Evolutionary conservation across 208 protist genomes (phyloP).

Genomic region (Leishmania turanica): DNA sequence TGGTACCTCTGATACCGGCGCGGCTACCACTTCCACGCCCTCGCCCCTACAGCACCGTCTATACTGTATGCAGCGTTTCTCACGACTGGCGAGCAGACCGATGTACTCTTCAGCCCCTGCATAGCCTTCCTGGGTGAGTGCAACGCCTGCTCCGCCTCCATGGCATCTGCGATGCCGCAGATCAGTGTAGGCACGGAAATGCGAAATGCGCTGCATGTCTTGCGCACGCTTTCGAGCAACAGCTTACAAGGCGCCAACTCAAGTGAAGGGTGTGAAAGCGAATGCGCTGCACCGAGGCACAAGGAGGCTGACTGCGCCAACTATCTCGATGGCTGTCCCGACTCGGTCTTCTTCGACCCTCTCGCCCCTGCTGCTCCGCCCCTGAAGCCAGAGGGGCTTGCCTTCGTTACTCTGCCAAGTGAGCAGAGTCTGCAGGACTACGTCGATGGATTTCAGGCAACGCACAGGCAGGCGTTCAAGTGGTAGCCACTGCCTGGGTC

Average conservation of each 20-base stretch:
- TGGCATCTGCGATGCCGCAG: slow-evolving; percentile 32
- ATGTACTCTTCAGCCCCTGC: slow-evolving; percentile 34
- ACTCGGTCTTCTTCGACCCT: no score
- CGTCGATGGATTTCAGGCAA: slow-evolving; percentile 14
- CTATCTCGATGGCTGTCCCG: no score
- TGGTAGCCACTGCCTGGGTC: slow-evolving; percentile 32
- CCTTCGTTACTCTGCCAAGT: background rate
- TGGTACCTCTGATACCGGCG: background rate
- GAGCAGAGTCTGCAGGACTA: slow-evolving; percentile 20
- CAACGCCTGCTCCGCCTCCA: slow-evolving; percentile 26
- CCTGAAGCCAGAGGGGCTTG: background rate
- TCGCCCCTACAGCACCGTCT: background rate
- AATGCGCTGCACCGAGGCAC: no score
- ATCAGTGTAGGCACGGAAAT: slow-evolving; percentile 19
- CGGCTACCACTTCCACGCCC: no score
- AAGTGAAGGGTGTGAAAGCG: no score
- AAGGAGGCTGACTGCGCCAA: no score
- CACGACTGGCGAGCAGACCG: slow-evolving; percentile 7
- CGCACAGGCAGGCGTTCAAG: slow-evolving; percentile 35
- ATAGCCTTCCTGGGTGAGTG: slow-evolving; percentile 14
- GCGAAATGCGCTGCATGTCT: background rate
- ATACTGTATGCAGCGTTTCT: slow-evolving; percentile 28
- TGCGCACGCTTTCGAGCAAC: slow-evolving; percentile 8
- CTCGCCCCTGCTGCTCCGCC: no score
- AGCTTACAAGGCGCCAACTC: no score